Evolutionary conservation across 345 rosid genomes (phyloP), one percentile per base, ranked within the genome.

Genomic region (Excoecaria cochinchinensis): DNA sequence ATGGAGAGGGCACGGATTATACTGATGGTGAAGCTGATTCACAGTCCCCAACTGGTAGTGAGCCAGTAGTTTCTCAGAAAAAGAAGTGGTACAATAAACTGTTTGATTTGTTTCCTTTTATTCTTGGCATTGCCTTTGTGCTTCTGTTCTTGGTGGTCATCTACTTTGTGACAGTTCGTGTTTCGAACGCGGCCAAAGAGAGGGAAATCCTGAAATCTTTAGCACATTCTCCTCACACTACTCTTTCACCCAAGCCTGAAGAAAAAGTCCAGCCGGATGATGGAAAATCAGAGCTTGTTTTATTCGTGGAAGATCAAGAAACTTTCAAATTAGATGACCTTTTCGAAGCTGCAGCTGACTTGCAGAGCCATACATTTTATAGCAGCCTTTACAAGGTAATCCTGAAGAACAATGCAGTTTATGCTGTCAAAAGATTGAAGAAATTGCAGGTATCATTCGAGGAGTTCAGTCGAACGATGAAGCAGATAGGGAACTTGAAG

Each of bases 351-450:
- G 77, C 88, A 3, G 94, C 94, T 31, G 88, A 90, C 64, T 71
- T 90, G 48, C 67, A 68, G 69, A 83, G 71, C 78, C 89, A 87
- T 71, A 79, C 72, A 39, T 56, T 77, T 39, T 74, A 82, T 71
- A 86, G 88, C 79, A 86, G 89, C 86, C 90, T 86, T 38, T 88
- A 81, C 82, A 83, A 79, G 82, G 90, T 90, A 47, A 72, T 38
- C 31, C 84, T 90, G 15, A 77, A 77, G 76, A 83, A 87, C 81
- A 76, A 80, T 52, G 55, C 52, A 1, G 68, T 71, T 60, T 90
- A 90, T 75, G 89, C 89, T 31, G 86, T 90, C 70, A 85, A 86
- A 77, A 84, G 91, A 73, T 36, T 88, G 76, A 90, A 88, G 79
- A 85, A 84, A 22, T 70, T 84, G 76, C 85, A 72, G 80, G 83